Base-by-base conservation (phyloP, 2,329 filamentous ascomycete genomes). In the Stagonosporopsis cucurbitacearum region DNA sequence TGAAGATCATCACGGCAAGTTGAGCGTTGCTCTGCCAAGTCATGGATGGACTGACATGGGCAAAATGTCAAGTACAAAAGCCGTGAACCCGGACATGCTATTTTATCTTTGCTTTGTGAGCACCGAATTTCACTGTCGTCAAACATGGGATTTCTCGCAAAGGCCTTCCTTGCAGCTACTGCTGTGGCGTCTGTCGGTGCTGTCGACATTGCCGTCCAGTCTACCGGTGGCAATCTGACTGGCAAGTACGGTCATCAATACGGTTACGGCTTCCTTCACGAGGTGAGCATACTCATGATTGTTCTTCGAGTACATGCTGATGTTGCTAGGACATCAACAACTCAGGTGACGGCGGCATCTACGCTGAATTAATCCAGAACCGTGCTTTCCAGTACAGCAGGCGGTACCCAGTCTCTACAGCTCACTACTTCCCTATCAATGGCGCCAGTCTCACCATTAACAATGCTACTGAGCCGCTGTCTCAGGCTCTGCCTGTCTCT, bases 291-390 rank as follows among this genome's bases (percentile, higher is more conserved):
- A 2, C 37, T 4, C 15, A 7, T 36, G 1, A 6, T 5, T 15
- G 22, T 6, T 1, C 15, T 1, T 3, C 15, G 6, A 13, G 12
- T 5, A 11, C 2, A 37, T 40, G n/a, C 53, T 66, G 20, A 65
- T 19, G 3, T 1, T 1, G 1, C 22, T 6, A 71, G 68, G 68
- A 71, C 15, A 88, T 88, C 70, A 86, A 86, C 72, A 85, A 89
- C 70, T 87, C 85, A 2, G 88, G 88, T 2, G 88, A 91, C 67
- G 88, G 88, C 20, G 88, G 88, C 5, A 84, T 91, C 59, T 91
- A 91, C 68, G 88, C 86, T 44, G 88, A 91, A 67, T 73, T 91
- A 52, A 83, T 91, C 53, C 83, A 82, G 47, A 91, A 91, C 73
- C 82, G 87, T 44, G 88, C 87, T 11, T 90, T 91, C 66, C 88